Conservation (phyloP, 1,139 yeast species). For the Nadsonia commutata region DNA sequence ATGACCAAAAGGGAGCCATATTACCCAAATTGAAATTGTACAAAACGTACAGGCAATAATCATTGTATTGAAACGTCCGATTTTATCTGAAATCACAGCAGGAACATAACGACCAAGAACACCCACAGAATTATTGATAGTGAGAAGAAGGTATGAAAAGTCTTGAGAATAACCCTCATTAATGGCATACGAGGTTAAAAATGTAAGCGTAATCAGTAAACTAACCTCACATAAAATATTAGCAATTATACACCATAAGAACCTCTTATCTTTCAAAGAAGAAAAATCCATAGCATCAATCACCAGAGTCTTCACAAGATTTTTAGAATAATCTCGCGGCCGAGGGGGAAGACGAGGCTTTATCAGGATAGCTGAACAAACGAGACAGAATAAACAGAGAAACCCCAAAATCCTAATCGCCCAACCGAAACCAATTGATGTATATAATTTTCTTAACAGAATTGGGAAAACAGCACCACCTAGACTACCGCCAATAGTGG, state of each 20-base stretch:
- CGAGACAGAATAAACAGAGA: constrained; percentile 32
- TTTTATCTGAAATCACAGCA: constrained; percentile 35
- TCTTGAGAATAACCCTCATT: constrained; percentile 27
- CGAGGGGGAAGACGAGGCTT: neutral
- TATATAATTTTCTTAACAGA: constrained; percentile 39
- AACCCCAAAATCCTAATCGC: constrained; percentile 43
- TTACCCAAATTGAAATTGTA: constrained; percentile 21
- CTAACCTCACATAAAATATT: constrained; percentile 14
- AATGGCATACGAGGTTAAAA: constrained; percentile 37
- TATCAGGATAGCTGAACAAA: neutral
- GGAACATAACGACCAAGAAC: constrained; percentile 33
- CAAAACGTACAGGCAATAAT: constrained; percentile 27
- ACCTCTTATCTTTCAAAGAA: constrained; percentile 29
- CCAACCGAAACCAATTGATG: constrained; percentile 40
- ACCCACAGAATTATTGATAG: constrained; percentile 33
- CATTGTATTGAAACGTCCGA: constrained; percentile 42
- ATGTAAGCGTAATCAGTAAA: constrained; percentile 36
- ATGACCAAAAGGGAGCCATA: constrained; percentile 44
- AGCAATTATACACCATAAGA: constrained; percentile 3
- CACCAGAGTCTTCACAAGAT: constrained; percentile 13
- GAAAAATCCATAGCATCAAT: constrained; percentile 29
- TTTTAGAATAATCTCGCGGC: neutral
- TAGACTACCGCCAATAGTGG: constrained; percentile 53
- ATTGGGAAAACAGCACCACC: constrained; percentile 55
- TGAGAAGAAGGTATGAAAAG: constrained; percentile 30